Evolutionary conservation across 192 early-diverging fungal species (phyloP), one percentile per base, ranked within the genome.

Genomic region (Chytriomyces sp.): DNA sequence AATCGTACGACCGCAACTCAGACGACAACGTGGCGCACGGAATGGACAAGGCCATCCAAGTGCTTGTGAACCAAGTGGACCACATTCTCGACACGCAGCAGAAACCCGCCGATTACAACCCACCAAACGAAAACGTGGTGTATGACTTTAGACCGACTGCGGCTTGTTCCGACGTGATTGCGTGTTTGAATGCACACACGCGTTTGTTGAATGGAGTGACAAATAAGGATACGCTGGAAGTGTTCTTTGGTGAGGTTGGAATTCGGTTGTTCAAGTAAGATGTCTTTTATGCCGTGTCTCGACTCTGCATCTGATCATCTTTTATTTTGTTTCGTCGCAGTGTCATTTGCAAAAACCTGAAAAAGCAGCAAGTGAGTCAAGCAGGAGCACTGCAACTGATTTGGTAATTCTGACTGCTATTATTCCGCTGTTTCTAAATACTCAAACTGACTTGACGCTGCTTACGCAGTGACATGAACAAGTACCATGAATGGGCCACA

Each of bases 1-100:
- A 95, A 80, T 80, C 85, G 2, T 92, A 97, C 84, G 96, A 97
- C 82, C 86, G 90, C 5, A 62, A 92, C 35, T 83, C 96, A 44
- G 97, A 99, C 78, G 95, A 99, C 68, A 87, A 89, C 18, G 95
- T 98, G 5, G 97, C 97, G 0, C 82, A 86, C 20, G 97, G 97
- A 9, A 91, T 99, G 90, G 96, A 99, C 86, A 91, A 92, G 75
- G 89, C 92, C 45, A 98, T 99, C 61, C 82, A 91, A 84, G 89
- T 95, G 5, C 82, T 99, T 18, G 83, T 98, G 64, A 87, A 90
- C 45, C 95, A 96, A 66, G 92, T 93, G 5, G 92, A 96, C 61
- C 91, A 90, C 70, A 92, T 98, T 18, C 79, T 99, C 61, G 65
- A 89, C n/a, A 88, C 82, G 4, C 88, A 89, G 76, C 96, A 97